Evolutionary conservation across 306 rosid species (phyloP).

Genomic region (Clitoria ternatea): DNA sequence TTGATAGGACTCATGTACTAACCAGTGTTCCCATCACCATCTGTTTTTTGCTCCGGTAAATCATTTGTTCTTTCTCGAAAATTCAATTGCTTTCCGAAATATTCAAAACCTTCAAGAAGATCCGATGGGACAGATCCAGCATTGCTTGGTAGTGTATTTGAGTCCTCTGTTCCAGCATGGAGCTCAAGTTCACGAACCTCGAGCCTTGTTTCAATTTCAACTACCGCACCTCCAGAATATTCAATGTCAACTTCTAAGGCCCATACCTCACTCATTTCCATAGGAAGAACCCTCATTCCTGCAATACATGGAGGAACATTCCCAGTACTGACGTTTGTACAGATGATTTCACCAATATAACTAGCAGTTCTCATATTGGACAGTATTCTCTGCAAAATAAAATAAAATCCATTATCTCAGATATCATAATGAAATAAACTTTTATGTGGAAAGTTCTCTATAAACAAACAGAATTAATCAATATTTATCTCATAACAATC

Average conservation of each 20-base stretch:
- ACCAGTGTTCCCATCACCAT: conserved; percentile 49
- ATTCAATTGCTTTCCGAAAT: conserved; percentile 56
- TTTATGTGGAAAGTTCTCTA: conserved; percentile 18
- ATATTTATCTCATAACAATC: conserved; percentile 15
- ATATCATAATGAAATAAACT: conserved; percentile 6
- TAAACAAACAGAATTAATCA: conserved; percentile 28
- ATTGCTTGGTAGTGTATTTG: conserved; percentile 43
- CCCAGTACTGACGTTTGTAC: conserved; percentile 66
- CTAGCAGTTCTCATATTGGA: conserved; percentile 75
- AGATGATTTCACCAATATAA: conserved; percentile 77
- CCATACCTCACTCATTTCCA: conserved; percentile 82
- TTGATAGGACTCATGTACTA: conserved; percentile 25
- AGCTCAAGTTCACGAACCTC: conserved; percentile 73
- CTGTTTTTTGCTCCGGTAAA: conserved; percentile 45
- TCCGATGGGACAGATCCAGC: conserved; percentile 57
- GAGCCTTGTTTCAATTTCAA: conserved; percentile 79
- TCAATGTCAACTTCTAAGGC: conserved; percentile 81
- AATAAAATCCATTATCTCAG: conserved; percentile 4
- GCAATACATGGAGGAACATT: conserved; percentile 72
- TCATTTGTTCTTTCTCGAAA: conserved; percentile 42
- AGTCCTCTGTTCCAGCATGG: conserved; percentile 35
- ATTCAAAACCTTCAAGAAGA: conserved; percentile 71
- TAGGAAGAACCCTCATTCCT: conserved; percentile 77
- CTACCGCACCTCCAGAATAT: conserved; percentile 71
- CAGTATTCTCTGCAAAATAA: conserved; percentile 47